A percentile compares a stretch with the other conserved stretches of the same genome.
Evolutionary conservation across 108 stramenopile genomes (phyloP).

Genomic region (Epipyxis sp.): DNA sequence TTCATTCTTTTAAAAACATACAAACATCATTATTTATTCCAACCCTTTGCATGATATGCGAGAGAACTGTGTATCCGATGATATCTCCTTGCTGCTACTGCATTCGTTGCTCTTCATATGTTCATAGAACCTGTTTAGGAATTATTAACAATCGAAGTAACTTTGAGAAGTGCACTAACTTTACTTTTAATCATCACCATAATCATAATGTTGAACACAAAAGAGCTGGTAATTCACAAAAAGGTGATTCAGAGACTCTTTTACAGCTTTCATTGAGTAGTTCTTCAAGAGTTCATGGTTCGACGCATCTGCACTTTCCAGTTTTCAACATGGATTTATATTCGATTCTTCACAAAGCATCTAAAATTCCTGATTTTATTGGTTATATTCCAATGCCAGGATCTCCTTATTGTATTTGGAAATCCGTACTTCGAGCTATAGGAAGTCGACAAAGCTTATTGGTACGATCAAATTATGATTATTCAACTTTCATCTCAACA

Average conservation of each 20-base stretch:
- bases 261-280: not conserved
- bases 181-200: conserved; percentile 4
- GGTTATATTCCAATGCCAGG: not conserved
- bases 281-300: not conserved
- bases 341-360: not conserved
- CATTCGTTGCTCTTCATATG: not conserved
- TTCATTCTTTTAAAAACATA: conserved; percentile 19
- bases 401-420: not conserved
- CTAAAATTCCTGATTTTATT: not conserved
- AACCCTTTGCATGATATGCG: not conserved
- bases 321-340: not conserved
- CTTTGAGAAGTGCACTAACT: not conserved
- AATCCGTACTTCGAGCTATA: not conserved
- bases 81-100: not conserved
- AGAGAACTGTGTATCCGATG: not conserved
- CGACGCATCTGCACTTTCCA: not conserved
- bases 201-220: not conserved
- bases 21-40: not conserved
- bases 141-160: not conserved
- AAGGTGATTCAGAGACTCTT: not conserved
- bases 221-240: no score
- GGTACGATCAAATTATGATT: not conserved
- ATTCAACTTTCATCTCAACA: not conserved
- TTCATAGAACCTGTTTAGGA: not conserved
- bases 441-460: not conserved